phyloP scores from a whole-genome alignment of 2,329 filamentous ascomycete genomes.

The Emericellopsis cladophorae region DNA sequence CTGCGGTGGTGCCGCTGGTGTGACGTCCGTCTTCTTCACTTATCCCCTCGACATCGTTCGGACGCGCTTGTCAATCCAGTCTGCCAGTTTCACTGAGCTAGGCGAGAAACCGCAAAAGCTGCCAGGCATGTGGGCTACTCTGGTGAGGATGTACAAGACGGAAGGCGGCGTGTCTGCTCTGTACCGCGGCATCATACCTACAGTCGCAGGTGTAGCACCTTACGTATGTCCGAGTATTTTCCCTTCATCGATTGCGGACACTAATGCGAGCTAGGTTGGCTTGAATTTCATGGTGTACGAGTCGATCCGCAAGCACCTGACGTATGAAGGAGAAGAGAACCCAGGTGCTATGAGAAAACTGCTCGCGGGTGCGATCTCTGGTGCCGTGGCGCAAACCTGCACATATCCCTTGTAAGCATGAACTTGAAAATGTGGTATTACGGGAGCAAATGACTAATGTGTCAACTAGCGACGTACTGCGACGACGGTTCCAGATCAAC shows the following conservation, averaged over 20 bases:
- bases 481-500: conserved; percentile 94
- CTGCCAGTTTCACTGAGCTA: conserved; percentile 81
- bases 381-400: conserved; percentile 90
- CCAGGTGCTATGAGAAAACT: conserved; percentile 72
- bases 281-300: conserved; percentile 99
- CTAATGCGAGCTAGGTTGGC: conserved; percentile 52
- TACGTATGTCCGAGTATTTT: conserved; percentile 45
- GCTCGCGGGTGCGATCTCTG: conserved; percentile 83
- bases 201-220: conserved; percentile 86
- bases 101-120: conserved; percentile 51
- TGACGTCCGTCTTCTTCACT: conserved; percentile 89
- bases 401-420: conserved; percentile 86
- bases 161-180: conserved; percentile 77
- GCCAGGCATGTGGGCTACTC: conserved; percentile 84
- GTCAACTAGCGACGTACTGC: conserved; percentile 63
- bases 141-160: conserved; percentile 74
- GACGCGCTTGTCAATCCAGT: conserved; percentile 91
- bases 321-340: conserved; percentile 75
- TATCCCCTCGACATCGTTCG: conserved; percentile 97
- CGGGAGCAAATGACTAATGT: conserved; percentile 9
- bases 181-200: conserved; percentile 91
- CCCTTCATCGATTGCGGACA: too few relatives aligned
- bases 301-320: conserved; percentile 70
- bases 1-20: conserved; percentile 85
- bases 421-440: neutral